Evolutionary conservation across 148 eudicot species (phyloP), one percentile per base, ranked within the genome.

Genomic region (Salicornia ramosissima): DNA sequence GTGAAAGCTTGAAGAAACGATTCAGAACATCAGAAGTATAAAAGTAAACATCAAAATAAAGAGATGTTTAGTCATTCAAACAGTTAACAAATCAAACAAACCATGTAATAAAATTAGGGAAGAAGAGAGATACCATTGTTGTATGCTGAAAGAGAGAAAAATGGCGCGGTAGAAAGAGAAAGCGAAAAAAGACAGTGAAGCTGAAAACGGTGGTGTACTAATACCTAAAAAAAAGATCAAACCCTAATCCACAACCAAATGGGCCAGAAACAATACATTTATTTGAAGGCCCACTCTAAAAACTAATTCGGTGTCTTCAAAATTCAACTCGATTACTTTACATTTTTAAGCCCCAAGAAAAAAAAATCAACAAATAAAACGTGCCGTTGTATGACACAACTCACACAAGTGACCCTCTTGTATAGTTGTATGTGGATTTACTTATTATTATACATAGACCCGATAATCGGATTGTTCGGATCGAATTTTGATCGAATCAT

Each of bases 41-140:
- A 36, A 36, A 36, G 8, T 36, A 3, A 36, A 36, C 40, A 36
- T 3, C 4, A 36, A 36, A 36, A 36, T 36, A 8, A 36, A 8
- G 40, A 5, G 49, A 45, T 19, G 5, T 21, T 2, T 18, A 19
- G 21, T 21, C 0, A 50, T 49, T 19, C 10, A 11, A 4, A 50
- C 0, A 3, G 4, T 11, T 16, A 21, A 19, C 0, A 10, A 42
- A 16, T 24, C 1, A 10, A 7, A 58, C 14, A 19, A 10, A 40
- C 15, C 16, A 55, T 9, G 3, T 16, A 29, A 42, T 8, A 33
- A 54, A 25, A 15, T 26, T 34, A 39, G 4, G 39, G 6, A 6
- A 18, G 29, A 9, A 62, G 57, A 60, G 61, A 39, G 46, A 19
- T 71, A 71, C 75, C 75, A 71, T 71, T 1, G 68, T 42, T 26